A percentile compares a stretch with the other conserved stretches of the same genome.
These are phyloP conservation scores for Stachybotrys chartarum DNA, from an alignment of 2,329 filamentous ascomycete species.

Conservation along the genomic window DNA sequence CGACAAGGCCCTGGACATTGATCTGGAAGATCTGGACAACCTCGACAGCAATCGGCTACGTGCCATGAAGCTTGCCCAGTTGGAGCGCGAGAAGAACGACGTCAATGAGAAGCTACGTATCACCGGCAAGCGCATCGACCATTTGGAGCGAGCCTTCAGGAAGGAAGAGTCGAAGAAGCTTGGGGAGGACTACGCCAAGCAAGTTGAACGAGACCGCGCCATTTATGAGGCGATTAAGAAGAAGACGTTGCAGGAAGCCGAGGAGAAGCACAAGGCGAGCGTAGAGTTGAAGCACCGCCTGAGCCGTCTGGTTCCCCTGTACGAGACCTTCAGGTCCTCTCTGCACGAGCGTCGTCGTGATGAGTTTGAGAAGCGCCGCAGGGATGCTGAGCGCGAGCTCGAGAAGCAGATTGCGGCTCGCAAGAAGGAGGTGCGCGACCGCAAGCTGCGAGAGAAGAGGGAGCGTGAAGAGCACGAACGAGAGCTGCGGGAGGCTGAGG, in stretches of 20 bases:
- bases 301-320: constrained; percentile 72
- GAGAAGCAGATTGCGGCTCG: constrained; percentile 85
- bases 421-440: constrained; percentile 82
- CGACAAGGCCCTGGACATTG: constrained; percentile 68
- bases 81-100: constrained; percentile 97
- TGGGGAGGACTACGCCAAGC: constrained; percentile 73
- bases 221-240: constrained; percentile 74
- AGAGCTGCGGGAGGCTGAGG: constrained; percentile 73
- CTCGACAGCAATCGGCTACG: constrained; percentile 87
- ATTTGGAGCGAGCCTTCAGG: constrained; percentile 93
- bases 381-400: constrained; percentile 84
- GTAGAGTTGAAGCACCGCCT: constrained; percentile 92
- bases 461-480: constrained; percentile 82
- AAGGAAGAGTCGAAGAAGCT: constrained; percentile 94
- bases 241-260: constrained; percentile 71
- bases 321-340: constrained; percentile 74
- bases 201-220: constrained; percentile 70
- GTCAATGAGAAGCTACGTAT: constrained; percentile 85
- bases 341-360: constrained; percentile 84
- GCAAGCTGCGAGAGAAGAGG: constrained; percentile 71
- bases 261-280: constrained; percentile 85
- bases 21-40: constrained; percentile 73
- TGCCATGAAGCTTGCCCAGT: constrained; percentile 87
- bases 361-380: constrained; percentile 91
- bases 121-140: constrained; percentile 92